A percentile compares a stretch with the other conserved stretches of the same genome.
Conservation (phyloP, 768 basidiomycete genomes). For the Gelatoporia subvermispora region DNA sequence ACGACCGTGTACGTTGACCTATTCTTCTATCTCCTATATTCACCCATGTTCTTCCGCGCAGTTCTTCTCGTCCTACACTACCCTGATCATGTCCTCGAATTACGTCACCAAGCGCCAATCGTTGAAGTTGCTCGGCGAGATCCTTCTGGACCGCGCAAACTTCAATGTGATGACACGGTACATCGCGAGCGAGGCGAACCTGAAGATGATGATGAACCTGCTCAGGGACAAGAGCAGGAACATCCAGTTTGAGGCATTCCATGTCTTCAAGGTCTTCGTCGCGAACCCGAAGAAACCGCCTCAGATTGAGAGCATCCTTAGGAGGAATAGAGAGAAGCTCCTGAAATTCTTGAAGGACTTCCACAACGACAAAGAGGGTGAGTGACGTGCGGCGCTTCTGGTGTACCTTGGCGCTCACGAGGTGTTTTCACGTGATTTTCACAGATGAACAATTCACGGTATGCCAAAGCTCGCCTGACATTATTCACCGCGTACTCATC, state of each 20-base stretch:
- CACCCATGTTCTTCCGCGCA: conserved; percentile 24
- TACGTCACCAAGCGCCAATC: conserved; percentile 99
- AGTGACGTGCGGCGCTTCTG: conserved; percentile 16
- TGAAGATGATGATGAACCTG: conserved; percentile 99
- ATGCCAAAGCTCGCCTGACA: conserved; percentile 16
- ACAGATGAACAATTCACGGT: conserved; percentile 93
- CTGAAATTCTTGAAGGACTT: conserved; percentile 85
- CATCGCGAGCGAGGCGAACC: conserved; percentile 89
- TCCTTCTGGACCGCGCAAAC: conserved; percentile 94
- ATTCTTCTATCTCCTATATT: neutral
- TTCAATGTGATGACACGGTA: conserved; percentile 99
- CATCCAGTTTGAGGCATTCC: conserved; percentile 99
- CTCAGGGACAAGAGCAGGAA: conserved; percentile 98
- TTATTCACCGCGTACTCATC: neutral
- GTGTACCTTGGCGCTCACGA: neutral
- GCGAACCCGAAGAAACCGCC: conserved; percentile 99
- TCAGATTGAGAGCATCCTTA: conserved; percentile 86
- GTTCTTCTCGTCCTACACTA: conserved; percentile 96
- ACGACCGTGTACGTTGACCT: conserved; percentile 69
- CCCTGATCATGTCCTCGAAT: conserved; percentile 88
- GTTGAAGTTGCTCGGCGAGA: conserved; percentile 95
- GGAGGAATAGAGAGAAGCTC: conserved; percentile 92
- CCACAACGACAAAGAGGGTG: conserved; percentile 97
- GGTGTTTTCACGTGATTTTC: neutral
- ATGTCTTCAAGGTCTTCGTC: conserved; percentile 99